Evolutionary conservation across 106 monocot species (phyloP).

Genomic region (Alisma plantagoaquatica): DNA sequence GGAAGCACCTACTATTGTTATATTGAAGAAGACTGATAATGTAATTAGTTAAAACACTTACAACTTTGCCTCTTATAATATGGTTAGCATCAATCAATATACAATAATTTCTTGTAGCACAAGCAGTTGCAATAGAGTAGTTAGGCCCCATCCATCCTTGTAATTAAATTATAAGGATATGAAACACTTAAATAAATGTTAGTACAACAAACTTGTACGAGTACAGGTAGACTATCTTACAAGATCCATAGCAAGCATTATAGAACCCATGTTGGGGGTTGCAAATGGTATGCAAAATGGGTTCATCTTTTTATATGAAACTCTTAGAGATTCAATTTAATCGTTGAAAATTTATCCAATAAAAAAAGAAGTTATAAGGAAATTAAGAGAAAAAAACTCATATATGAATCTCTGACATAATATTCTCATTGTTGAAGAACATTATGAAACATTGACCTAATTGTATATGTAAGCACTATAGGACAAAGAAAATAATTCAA

Average conservation of each 20-base stretch:
- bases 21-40: too few species aligned
- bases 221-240: too few species aligned
- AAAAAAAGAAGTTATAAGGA: constrained; percentile 1
- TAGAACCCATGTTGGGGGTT: constrained; percentile 28
- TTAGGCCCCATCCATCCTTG: constrained; percentile 39
- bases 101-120: constrained; percentile 28
- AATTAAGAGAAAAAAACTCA: not conserved
- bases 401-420: too few species aligned
- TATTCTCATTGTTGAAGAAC: too few species aligned
- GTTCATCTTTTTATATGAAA: constrained; percentile 34
- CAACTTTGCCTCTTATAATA: constrained; percentile 31
- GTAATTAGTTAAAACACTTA: too few species aligned
- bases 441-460: too few species aligned
- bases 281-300: constrained; percentile 32
- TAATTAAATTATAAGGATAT: constrained; percentile 8
- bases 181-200: not conserved
- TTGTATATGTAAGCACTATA: too few species aligned
- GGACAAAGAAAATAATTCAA: not conserved
- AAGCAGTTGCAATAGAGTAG: constrained; percentile 31
- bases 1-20: too few species aligned
- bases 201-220: not conserved
- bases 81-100: constrained; percentile 27
- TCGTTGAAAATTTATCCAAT: constrained; percentile 21
- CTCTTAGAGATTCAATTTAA: constrained; percentile 24
- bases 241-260: constrained; percentile 34